Percentiles rank a stretch among this genome's conserved stretches.
These are phyloP conservation scores for Aspergillus pseudoglaucus DNA, from an alignment of 2,329 filamentous ascomycete genomes.

Conservation along the genomic window DNA sequence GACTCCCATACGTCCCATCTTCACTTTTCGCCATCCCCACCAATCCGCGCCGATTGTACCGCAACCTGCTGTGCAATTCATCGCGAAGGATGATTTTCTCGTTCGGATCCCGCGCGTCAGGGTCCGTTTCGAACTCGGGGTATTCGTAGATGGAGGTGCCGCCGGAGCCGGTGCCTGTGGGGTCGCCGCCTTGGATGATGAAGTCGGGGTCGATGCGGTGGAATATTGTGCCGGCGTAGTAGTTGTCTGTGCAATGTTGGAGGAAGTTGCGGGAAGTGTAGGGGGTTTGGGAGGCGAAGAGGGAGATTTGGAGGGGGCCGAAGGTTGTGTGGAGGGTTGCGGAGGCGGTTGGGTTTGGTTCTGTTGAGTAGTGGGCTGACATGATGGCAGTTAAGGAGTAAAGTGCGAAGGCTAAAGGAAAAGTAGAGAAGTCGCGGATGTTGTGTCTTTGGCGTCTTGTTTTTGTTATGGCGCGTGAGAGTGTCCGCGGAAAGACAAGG, in stretches of 20 bases:
- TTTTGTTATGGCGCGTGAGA: not conserved
- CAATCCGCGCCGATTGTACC: slow-evolving; percentile 84
- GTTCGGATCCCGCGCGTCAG: slow-evolving; percentile 40
- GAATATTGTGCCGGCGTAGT: slow-evolving; percentile 91
- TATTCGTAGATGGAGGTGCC: slow-evolving; percentile 90
- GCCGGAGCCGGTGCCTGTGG: slow-evolving; percentile 84
- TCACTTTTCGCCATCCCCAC: slow-evolving; percentile 85
- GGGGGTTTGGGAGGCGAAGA: slow-evolving; percentile 92
- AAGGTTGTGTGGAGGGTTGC: slow-evolving; percentile 83
- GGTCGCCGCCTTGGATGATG: slow-evolving; percentile 90
- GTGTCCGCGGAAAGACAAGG: too few relatives aligned
- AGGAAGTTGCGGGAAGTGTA: slow-evolving; percentile 91
- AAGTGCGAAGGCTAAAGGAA: too few relatives aligned
- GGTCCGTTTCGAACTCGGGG: slow-evolving; percentile 49
- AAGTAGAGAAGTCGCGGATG: too few relatives aligned
- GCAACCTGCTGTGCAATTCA: slow-evolving; percentile 85
- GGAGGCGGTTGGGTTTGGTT: slow-evolving; percentile 88
- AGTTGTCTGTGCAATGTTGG: slow-evolving; percentile 88
- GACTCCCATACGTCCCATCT: slow-evolving; percentile 77
- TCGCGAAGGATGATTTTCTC: slow-evolving; percentile 66
- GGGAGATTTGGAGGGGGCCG: slow-evolving; percentile 82
- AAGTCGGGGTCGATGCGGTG: slow-evolving; percentile 89
- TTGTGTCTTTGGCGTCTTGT: not conserved
- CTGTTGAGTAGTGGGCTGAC: slow-evolving; percentile 88
- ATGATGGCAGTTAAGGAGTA: slow-evolving; percentile 42